Base-by-base conservation (phyloP, 257 asterid genomes). In the Ocimum tenuiflorum region DNA sequence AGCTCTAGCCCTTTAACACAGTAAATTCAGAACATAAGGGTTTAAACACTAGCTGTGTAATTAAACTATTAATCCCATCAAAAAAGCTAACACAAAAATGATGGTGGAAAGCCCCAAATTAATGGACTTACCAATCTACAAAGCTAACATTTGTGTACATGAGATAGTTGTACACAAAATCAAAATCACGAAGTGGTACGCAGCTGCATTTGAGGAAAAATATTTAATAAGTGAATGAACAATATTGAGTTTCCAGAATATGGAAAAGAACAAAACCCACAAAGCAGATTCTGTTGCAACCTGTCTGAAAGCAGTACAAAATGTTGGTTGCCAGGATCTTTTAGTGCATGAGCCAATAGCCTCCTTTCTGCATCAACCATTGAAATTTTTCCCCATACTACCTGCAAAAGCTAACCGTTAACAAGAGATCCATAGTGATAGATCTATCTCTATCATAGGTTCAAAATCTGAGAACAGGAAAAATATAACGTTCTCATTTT, bases 311-410 rank as follows among this genome's bases (percentile, higher is more conserved):
- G 95, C 58, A 94, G 84, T 27, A 94, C 88, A 69, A 94, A 94
- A 57, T 94, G 96, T 74, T 78, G 90, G 71, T 94, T 94, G 69
- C 84, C 92, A 56, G 89, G 81, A 75, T 94, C 99, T 63, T 76
- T 77, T 20, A 94, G 95, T 3, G 99, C 96, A 78, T 86, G 73
- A 15, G 77, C 95, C 73, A 94, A 72, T 71, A 94, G 97, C 53
- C 99, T 83, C 75, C 80, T 91, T 81, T 94, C 99, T 72, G 97
- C 99, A 77, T 94, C 97, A 67, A 94, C 95, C 99, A 94, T 94
- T 24, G 99, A 94, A 69, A 90, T 88, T 82, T 79, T 88, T 46
- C 99, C 99, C 99, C 99, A 94, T 6, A 29, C 91, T n/a, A 94
- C 99, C 99, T 92, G 87, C 73, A 86, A 39, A 63, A 24, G 66